A percentile compares a stretch with the other conserved stretches of the same genome.
Evolutionary conservation across 371 early-diverging fungal genomes (phyloP).

Genomic region (Mucor circinelloides): DNA sequence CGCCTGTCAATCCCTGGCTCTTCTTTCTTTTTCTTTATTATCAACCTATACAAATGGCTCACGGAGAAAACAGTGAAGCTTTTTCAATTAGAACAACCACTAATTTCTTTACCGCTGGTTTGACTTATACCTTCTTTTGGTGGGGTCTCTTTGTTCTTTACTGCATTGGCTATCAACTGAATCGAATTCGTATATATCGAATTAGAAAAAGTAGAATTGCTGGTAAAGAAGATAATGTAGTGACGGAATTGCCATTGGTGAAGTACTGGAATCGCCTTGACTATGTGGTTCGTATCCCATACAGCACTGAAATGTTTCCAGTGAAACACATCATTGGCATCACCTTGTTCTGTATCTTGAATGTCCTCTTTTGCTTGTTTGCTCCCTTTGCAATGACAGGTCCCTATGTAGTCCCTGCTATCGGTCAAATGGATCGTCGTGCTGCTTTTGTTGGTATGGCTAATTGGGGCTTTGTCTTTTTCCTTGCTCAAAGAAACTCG

Average conservation of each 20-base stretch:
- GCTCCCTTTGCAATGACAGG: constrained; percentile 29
- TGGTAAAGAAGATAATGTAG: constrained; percentile 16
- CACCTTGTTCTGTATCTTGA: constrained; percentile 28
- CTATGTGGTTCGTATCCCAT: constrained; percentile 35
- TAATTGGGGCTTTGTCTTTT: constrained; percentile 45
- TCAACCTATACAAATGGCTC: constrained; percentile 1
- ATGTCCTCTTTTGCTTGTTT: constrained; percentile 34
- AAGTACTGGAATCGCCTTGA: constrained; percentile 15
- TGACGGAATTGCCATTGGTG: constrained; percentile 5
- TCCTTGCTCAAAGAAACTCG: constrained; percentile 44
- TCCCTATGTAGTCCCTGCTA: constrained; percentile 14
- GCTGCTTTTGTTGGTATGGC: constrained; percentile 44
- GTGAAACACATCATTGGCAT: constrained; percentile 44
- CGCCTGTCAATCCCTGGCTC: neutral
- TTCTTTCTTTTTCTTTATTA: neutral
- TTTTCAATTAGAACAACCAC: constrained; percentile 7
- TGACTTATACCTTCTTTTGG: constrained; percentile 38
- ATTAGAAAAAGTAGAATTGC: constrained; percentile 26
- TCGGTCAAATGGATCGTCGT: constrained; percentile 43
- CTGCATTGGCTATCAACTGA: constrained; percentile 36
- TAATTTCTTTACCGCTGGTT: constrained; percentile 27
- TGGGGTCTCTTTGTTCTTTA: constrained; percentile 45
- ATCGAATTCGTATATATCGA: constrained; percentile 28
- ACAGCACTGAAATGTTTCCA: constrained; percentile 40
- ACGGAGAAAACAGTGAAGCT: neutral